Conservation (phyloP, 163 green algal genomes). For the Scenedesmus sp. region DNA sequence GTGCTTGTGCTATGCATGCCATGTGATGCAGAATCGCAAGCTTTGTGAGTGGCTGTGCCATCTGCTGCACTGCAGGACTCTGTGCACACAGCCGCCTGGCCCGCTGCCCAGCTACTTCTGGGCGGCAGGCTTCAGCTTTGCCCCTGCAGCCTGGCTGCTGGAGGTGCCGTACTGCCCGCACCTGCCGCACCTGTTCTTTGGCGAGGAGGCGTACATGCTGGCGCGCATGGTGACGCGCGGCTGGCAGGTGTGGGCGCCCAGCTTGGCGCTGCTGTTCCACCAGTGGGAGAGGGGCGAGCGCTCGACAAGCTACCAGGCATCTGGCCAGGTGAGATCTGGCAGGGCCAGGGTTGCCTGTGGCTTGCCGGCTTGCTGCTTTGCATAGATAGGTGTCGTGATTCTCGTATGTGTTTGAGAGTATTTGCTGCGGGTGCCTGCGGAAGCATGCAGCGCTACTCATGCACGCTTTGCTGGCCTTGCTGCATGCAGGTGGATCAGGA, state of each 20-base stretch:
- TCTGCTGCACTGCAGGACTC: conserved; percentile 23
- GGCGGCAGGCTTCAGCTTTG: conserved; percentile 82
- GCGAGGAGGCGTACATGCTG: conserved; percentile 78
- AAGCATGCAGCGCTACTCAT: neutral
- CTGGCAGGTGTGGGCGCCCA: conserved; percentile 73
- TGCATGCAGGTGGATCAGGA: conserved; percentile 15
- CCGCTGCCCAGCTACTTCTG: conserved; percentile 73
- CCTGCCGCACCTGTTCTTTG: conserved; percentile 83
- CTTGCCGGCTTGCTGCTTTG: neutral
- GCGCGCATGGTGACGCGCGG: conserved; percentile 71
- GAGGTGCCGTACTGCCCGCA: conserved; percentile 73
- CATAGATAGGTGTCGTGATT: neutral
- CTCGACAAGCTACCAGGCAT: conserved; percentile 56
- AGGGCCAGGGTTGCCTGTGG: neutral
- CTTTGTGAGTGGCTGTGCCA: neutral
- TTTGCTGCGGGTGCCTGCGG: neutral
- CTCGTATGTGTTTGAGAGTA: neutral
- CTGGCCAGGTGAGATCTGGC: conserved; percentile 17
- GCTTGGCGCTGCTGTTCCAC: conserved; percentile 69
- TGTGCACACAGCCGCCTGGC: conserved; percentile 15
- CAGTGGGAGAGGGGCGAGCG: conserved; percentile 73
- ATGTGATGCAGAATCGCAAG: neutral
- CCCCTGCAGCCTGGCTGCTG: conserved; percentile 46
- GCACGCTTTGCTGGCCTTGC: neutral
- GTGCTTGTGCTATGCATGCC: neutral